phyloP scores from a whole-genome alignment of 1,139 yeast genomes.

The Taphrina wiesneri region DNA sequence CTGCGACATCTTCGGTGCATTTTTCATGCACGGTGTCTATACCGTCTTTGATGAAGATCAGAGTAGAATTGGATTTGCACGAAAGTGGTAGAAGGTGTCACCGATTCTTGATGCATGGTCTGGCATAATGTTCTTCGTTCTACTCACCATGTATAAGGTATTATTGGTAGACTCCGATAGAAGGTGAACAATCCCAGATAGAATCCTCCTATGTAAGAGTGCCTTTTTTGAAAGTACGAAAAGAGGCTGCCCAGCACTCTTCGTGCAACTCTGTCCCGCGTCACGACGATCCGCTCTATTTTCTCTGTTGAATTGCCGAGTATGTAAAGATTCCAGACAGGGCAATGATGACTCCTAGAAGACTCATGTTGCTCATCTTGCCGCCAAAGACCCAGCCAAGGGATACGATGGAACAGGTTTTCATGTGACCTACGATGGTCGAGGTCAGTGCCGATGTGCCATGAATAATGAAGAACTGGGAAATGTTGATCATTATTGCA shows the following conservation, averaged over 20 bases:
- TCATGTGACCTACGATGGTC: slow-evolving; percentile 33
- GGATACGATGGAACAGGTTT: slow-evolving; percentile 33
- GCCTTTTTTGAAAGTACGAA: too few species aligned
- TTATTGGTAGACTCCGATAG: not conserved
- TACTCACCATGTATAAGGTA: not conserved
- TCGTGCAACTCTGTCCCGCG: not conserved
- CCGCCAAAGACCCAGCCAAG: slow-evolving; percentile 34
- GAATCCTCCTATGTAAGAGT: too few species aligned
- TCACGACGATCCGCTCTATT: not conserved
- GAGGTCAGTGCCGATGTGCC: slow-evolving; percentile 33
- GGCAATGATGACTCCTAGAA: slow-evolving; percentile 30
- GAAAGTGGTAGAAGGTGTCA: not conserved
- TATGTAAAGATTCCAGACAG: slow-evolving; percentile 26
- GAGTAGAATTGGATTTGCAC: not conserved
- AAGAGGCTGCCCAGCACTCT: not conserved
- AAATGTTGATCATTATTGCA: slow-evolving; percentile 31
- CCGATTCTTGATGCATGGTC: not conserved
- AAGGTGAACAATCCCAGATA: not conserved
- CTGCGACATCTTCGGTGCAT: not conserved
- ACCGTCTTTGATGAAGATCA: not conserved
- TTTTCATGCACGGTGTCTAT: not conserved
- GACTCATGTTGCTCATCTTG: slow-evolving; percentile 33
- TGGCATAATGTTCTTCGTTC: not conserved
- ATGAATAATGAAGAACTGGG: slow-evolving; percentile 32
- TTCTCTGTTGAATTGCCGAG: slow-evolving; percentile 26